Evolutionary conservation across 2,329 filamentous ascomycete genomes (phyloP), one percentile per base, ranked within the genome.

Genomic region (Cladosporium cucumerinum): DNA sequence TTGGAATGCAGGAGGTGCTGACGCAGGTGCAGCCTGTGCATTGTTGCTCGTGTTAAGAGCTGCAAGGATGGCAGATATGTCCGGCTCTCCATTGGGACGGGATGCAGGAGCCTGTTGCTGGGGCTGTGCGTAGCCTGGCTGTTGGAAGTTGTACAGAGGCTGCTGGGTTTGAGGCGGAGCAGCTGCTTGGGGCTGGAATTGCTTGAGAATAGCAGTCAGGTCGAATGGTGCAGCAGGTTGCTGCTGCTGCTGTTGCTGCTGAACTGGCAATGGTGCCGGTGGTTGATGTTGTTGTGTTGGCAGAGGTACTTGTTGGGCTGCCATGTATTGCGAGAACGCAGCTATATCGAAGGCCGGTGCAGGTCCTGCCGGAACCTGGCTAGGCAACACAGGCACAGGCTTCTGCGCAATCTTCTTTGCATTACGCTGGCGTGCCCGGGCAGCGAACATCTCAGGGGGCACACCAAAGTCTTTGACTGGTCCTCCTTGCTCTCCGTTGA

Each of bases 391-490:
- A 32, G 60, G 23, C 10, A 30, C 32, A 25, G 57, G 63, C 34
- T 21, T 58, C 12, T 34, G 43, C 16, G 30, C 25, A 23, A 28
- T 39, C 21, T 39, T 59, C 25, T 49, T 51, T 10, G 62, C 54
- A 26, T 34, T 48, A 12, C 58, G 48, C 18, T 57, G 57, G 7
- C 46, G 48, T 18, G 48, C 63, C 32, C 75, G 71, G 36, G 63
- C 65, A 26, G 59, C 57, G 39, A 66, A 73, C 61, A 70, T 70
- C 21, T 72, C 68, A 28, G 72, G 71, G 18, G 78, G 77, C 14
- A 69, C 34, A 3, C 80, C 81, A 65, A 83, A 81, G 5, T 74
- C 67, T 25, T 73, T 76, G 5, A 75, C 68, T 3, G 64, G 51
- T 7, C 63, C 69, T 8, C 65, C 62, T 12, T 66, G 61, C 34